Evolutionary conservation across 768 basidiomycete species (phyloP), one percentile per base, ranked within the genome.

Genomic region (Lepiota venenata): DNA sequence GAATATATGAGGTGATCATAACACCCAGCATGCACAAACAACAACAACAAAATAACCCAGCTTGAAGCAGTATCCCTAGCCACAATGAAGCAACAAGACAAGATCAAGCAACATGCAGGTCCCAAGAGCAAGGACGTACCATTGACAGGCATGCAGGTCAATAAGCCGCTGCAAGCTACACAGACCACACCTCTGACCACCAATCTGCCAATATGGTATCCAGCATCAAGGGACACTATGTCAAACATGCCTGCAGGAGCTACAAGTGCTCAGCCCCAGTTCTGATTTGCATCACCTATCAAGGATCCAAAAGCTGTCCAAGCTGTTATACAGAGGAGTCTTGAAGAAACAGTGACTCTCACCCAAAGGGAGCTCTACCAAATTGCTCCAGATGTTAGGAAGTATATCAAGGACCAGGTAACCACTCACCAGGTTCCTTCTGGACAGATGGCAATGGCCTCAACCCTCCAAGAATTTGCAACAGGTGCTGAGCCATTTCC

Each of bases 331-430:
- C 47, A 37, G 9, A 2, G n/a, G 12, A 16, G 32, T 9, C 22
- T 59, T 4, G 56, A 59, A 18, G 18, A 27, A 11, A 25, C 48
- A 4, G 41, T 59, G n/a, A 59, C 52, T 4, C 40, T 59, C 15
- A 54, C 56, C 7, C 22, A 32, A 5, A 35, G 42, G 16, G 50
- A 59, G 29, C 56, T 59, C 4, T 27, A 50, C 6, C 47, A 56
- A 4, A 35, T 32, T 2, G 39, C 37, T 11, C 37, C 50, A 18
- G 45, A 46, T 1, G 20, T 44, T 14, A 16, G 55, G 14, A 32
- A 47, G 37, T 20, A 35, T n/a, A 36, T 49, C 35, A 49, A 49
- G 15, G 47, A 49, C 11, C 21, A 16, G n/a, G 22, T 49, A 11
- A 49, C 35, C 9, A 49, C 47, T 37, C 25, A 27, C 25, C 3